Evolutionary conservation across 345 rosid species (phyloP), one percentile per base, ranked within the genome.

Genomic region (Dimocarpus longan): DNA sequence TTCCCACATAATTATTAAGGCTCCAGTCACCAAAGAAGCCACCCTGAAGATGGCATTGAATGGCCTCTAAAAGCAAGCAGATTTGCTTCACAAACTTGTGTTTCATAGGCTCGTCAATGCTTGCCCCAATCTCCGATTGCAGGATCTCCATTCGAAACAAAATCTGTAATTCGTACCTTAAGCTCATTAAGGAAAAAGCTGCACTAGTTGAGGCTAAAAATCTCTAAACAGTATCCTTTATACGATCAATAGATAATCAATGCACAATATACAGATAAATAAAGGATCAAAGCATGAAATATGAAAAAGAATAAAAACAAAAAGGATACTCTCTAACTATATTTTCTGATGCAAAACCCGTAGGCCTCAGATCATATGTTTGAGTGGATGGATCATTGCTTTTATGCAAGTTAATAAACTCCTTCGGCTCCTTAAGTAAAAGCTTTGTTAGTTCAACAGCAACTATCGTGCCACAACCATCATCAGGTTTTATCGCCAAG

Each of bases 11-110:
- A 79, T 87, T 86, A 73, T 90, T 90, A 76, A 96, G 92, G 86
- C 91, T 94, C 99, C 98, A 94, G 73, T 94, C 97, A 64, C 95
- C 94, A 73, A 96, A 96, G 87, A 94, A 94, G 62, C 94, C 98
- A 65, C 97, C 95, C 69, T 92, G 91, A 62, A 94, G 87, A 80
- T 90, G 91, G 78, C 93, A 93, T 68, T 90, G 98, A 54, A 94
- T 87, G 77, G 86, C 84, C 85, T 94, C 98, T 63, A 96, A 76
- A 62, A 92, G 86, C 71, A 74, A 78, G 90, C 98, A 91, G 70
- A 96, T 93, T 67, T 96, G 92, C 85, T 88, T 93, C 28, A 90
- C 91, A 80, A 93, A 93, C 84, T 91, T 96, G 80, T 87, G 91
- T 73, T 85, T 92, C 78, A 67, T 65, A 64, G 87, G 77, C 78